Evolutionary conservation across 164 flowering plant genomes (phyloP), one percentile per base, ranked within the genome.

Genomic region (Magnolia changhungtana): DNA sequence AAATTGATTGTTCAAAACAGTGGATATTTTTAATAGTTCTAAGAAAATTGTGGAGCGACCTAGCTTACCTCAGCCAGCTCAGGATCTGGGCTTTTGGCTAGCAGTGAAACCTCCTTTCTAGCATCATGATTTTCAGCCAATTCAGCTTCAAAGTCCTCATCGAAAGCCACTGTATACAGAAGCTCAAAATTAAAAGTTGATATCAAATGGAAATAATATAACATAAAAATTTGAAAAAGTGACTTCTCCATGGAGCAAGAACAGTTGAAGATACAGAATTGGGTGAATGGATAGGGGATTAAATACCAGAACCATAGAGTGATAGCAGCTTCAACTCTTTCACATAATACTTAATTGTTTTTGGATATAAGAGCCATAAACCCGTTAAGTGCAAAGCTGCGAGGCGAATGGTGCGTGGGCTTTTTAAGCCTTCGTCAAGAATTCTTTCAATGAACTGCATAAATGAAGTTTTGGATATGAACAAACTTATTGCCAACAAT

Each of bases 371-470:
- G 10, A 90, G 85, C 94, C 97, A 96, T 70, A 92, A 83, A 67
- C 98, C 98, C 19, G 97, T 87, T 77, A 96, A 83, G 81, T 94
- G 99, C 79, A 94, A 86, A 79, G 98, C 98, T n/a, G 96, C 93
- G 75, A 96, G 97, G 78, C 98, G 98, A 81, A 93, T 90, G 31
- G 98, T 96, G n/a, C 99, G 97, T 5, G 99, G 99, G 85, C 99
- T 96, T 87, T 86, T 91, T 69, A 85, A 83, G 66, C 98, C 98
- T 85, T 96, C 98, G 68, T 91, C 90, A 49, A 96, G 90, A 85
- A 96, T 69, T 69, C 88, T 89, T 84, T 85, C 91, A 75, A 92
- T 79, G 76, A 96, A 89, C 99, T 96, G 87, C 83, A 81, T 72
- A 27, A 73, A 67, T 45, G 19, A 67, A 71, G 59, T 8, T 52